Base-by-base conservation (phyloP, 2,329 filamentous ascomycete genomes). In the Verticillium zaregamsianum region DNA sequence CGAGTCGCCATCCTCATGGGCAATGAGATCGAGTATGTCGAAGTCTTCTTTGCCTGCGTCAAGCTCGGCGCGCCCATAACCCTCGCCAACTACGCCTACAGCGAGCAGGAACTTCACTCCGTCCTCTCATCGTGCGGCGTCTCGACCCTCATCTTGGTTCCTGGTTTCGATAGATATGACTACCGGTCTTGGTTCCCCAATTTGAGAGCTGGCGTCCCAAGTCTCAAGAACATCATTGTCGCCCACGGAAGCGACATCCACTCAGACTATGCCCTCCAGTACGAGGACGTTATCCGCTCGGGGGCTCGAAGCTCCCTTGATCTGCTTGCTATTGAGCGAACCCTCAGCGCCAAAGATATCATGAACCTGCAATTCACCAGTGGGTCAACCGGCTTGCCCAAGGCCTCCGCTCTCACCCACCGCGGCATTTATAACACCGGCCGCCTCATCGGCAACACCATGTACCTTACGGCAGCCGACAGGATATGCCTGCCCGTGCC, bases 401-500 rank as follows among this genome's bases (percentile, higher is more conserved):
- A 92, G 69, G 89, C 89, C 1, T 86, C 89, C 28, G 90, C 90
- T 86, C 78, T 91, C 68, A 90, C 88, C 63, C 87, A 89, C 69
- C 83, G 78, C 68, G 85, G 84, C 67, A 75, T 86, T 66, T 78
- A 86, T 62, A 89, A 90, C 71, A 89, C 89, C 71, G 81, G 85
- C 8, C 82, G 86, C 40, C 89, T 89, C 74, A 88, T 90, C 58
- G 90, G 90, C 59, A 88, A 92, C 72, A 84, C 89, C 40, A 90
- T 93, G 88, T 81, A 84, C 7, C 80, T 93, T n/a, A 87, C 84
- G 0, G 75, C 83, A 2, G 77, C 80, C 52, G 90, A 93, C 69
- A 78, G 88, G 8, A 80, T 94, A 9, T 93, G 90, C 77, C 94
- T 91, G 72, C 91, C 90, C 3, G 90, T 91, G 0, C 91, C 91